These are phyloP conservation scores for Tricholoma sp. DNA, from an alignment of 768 basidiomycete genomes.

Conservation along the genomic window DNA sequence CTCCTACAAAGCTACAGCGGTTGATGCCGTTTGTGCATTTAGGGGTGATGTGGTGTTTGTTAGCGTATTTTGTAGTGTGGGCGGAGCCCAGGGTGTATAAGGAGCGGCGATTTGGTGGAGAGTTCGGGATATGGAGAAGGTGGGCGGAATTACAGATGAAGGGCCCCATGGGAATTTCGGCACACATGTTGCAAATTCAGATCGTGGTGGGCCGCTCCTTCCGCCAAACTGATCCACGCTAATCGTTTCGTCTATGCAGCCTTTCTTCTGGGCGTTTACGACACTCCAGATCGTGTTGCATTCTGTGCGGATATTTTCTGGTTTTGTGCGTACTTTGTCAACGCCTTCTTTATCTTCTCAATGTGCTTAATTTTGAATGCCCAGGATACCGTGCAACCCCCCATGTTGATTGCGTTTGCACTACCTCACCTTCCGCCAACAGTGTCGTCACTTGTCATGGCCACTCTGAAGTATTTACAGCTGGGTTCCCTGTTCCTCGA, in stretches of 20 bases:
- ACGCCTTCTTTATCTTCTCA: not conserved
- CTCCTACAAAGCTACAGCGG: constrained; percentile 50
- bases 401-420: constrained; percentile 51
- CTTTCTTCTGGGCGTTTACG: constrained; percentile 80
- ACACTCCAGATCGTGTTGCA: constrained; percentile 69
- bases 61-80: constrained; percentile 65
- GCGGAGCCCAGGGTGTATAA: constrained; percentile 52
- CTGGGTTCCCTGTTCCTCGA: constrained; percentile 66
- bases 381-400: constrained; percentile 56
- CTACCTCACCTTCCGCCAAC: constrained; percentile 65
- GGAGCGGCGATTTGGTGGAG: constrained; percentile 21
- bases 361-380: not conserved
- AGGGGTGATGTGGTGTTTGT: constrained; percentile 54
- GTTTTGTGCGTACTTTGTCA: constrained; percentile 44
- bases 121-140: constrained; percentile 43
- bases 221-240: not conserved
- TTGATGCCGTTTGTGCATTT: constrained; percentile 64
- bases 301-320: constrained; percentile 65
- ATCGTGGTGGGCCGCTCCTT: constrained; percentile 36
- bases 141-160: constrained; percentile 55
- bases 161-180: constrained; percentile 27
- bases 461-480: constrained; percentile 60
- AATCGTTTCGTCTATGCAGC: constrained; percentile 12
- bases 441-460: constrained; percentile 55
- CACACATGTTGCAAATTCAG: constrained; percentile 39